A percentile compares a stretch with the other conserved stretches of the same genome.
These are phyloP conservation scores for Chaetomidium leptoderma DNA, from an alignment of 495 filamentous ascomycete genomes.

Conservation along the genomic window DNA sequence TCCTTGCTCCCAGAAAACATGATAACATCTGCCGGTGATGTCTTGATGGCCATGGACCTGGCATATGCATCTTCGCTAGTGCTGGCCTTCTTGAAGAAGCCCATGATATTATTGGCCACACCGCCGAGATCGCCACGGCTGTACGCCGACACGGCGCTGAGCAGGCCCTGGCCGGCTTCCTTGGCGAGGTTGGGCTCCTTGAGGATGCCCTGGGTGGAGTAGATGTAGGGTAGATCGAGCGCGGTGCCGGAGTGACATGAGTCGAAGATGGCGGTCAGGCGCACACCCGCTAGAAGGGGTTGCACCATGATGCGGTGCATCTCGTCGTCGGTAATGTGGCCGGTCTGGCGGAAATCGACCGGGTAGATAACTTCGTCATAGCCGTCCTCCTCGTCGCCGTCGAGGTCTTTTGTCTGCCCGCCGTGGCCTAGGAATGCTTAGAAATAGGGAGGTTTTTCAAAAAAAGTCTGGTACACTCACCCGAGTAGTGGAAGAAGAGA, in stretches of 20 bases:
- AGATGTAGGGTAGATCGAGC: constrained; percentile 94
- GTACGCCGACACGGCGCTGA: constrained; percentile 85
- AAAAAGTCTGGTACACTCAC: constrained; percentile 42
- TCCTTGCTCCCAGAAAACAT: constrained; percentile 99
- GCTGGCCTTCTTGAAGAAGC: constrained; percentile 91
- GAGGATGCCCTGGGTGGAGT: constrained; percentile 89
- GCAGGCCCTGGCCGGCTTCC: constrained; percentile 89
- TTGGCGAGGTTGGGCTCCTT: constrained; percentile 98
- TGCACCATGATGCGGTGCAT: constrained; percentile 97
- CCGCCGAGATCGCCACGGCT: constrained; percentile 83
- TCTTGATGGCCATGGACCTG: constrained; percentile 80
- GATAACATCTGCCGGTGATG: constrained; percentile 89
- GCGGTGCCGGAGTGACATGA: constrained; percentile 98
- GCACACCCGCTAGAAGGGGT: constrained; percentile 74
- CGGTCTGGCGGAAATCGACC: constrained; percentile 83
- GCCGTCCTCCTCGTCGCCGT: constrained; percentile 91
- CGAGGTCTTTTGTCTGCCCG: constrained; percentile 91
- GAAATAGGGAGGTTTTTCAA: neutral
- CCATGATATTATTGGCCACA: constrained; percentile 73
- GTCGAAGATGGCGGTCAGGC: constrained; percentile 96
- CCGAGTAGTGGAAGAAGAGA: constrained; percentile 97
- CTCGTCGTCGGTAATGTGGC: constrained; percentile 96
- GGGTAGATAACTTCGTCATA: constrained; percentile 99
- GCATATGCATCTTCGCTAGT: constrained; percentile 77
- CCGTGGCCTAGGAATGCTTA: constrained; percentile 67